These are phyloP conservation scores for Fraxinus anomala DNA, from an alignment of 257 asterid species.

Conservation along the genomic window DNA sequence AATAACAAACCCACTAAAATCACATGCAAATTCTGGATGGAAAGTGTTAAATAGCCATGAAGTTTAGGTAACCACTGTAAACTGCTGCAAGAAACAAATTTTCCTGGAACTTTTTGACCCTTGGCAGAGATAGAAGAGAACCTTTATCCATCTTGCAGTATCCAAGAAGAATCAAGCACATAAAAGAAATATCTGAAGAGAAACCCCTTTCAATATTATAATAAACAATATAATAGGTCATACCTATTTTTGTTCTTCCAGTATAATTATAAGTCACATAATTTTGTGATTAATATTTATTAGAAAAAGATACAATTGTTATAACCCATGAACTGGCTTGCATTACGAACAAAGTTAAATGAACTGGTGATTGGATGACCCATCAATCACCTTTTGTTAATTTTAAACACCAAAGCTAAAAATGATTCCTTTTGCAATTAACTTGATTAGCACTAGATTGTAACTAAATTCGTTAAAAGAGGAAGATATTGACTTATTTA, in stretches of 20 bases:
- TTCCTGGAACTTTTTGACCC: not conserved
- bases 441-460: not conserved
- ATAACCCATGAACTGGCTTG: not conserved
- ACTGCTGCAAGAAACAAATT: not conserved
- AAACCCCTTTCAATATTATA: not conserved
- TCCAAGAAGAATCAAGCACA: not conserved
- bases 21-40: not conserved
- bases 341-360: not conserved
- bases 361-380: not conserved
- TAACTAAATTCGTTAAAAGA: not conserved
- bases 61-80: not conserved
- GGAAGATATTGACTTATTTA: not conserved
- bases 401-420: not conserved
- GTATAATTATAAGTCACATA: not conserved
- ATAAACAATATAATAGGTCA: not conserved
- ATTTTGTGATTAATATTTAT: not conserved
- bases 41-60: not conserved
- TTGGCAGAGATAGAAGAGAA: not conserved
- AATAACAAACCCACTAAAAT: not conserved
- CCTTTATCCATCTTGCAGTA: not conserved
- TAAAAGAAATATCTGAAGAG: not conserved
- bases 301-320: not conserved
- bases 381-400: not conserved
- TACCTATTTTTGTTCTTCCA: not conserved
- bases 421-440: not conserved